Percentiles rank a stretch among this genome's conserved stretches.
Evolutionary conservation across 2,329 filamentous ascomycete species (phyloP).

Genomic region (Botrytis galanthina): DNA sequence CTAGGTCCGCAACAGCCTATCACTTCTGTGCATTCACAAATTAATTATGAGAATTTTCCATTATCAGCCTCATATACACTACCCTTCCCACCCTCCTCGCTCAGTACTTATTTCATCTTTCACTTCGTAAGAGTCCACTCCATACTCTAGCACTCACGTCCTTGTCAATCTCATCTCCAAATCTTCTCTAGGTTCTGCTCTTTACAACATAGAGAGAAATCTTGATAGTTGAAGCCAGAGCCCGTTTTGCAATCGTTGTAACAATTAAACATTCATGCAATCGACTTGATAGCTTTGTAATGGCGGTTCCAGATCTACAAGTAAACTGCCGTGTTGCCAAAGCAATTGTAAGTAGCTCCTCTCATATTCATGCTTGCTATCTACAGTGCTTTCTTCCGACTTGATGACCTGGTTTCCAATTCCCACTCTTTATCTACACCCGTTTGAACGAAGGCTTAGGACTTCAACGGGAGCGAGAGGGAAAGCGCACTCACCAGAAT

Average conservation of each 20-base stretch:
- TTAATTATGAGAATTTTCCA: neutral
- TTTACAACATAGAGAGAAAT: neutral
- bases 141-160: no score
- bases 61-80: neutral
- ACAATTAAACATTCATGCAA: neutral
- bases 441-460: neutral
- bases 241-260: neutral
- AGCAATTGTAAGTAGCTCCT: neutral
- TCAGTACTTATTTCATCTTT: neutral
- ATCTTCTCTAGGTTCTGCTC: neutral
- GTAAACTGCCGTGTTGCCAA: neutral
- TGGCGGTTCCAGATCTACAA: neutral
- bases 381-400: no score
- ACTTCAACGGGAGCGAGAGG: neutral
- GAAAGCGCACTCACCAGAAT: neutral
- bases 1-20: neutral
- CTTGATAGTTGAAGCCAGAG: neutral
- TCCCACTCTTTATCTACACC: no score
- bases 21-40: neutral
- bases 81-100: rapidly evolving
- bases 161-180: no score
- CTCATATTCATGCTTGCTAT: neutral
- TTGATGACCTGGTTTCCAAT: no score
- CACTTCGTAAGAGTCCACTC: neutral
- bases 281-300: neutral